phyloP scores from a whole-genome alignment of 2,329 filamentous ascomycete species.

The Delphinella strobiligena region DNA sequence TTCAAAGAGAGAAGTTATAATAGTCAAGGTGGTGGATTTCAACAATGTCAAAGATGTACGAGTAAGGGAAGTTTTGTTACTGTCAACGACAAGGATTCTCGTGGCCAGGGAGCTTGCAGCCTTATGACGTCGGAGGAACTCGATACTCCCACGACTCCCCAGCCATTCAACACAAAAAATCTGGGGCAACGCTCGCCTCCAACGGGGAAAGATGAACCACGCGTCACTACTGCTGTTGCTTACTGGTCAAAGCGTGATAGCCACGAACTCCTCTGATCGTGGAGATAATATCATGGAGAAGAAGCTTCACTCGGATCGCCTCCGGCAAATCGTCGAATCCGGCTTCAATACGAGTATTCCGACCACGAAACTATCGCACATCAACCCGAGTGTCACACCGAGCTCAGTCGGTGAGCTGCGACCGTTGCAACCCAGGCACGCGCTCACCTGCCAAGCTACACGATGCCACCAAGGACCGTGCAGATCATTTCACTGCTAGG shows the following conservation, averaged over 20 bases:
- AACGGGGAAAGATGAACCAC: background rate
- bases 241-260: background rate
- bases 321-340: background rate
- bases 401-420: too few relatives aligned
- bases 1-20: background rate
- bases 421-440: too few relatives aligned
- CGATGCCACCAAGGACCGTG: background rate
- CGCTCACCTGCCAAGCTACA: background rate
- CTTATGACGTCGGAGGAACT: background rate
- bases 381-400: too few relatives aligned
- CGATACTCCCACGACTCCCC: background rate
- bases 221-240: background rate
- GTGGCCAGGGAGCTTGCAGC: background rate
- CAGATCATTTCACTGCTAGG: background rate
- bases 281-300: background rate
- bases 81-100: background rate
- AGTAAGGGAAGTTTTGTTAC: background rate
- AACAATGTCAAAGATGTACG: background rate
- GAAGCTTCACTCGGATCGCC: background rate
- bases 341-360: too few relatives aligned
- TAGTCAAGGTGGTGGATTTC: background rate
- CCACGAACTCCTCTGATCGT: background rate
- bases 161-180: background rate
- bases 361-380: too few relatives aligned
- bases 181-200: background rate